Evolutionary conservation across 2,329 filamentous ascomycete species (phyloP).

Genomic region (Colletotrichum caudatum): DNA sequence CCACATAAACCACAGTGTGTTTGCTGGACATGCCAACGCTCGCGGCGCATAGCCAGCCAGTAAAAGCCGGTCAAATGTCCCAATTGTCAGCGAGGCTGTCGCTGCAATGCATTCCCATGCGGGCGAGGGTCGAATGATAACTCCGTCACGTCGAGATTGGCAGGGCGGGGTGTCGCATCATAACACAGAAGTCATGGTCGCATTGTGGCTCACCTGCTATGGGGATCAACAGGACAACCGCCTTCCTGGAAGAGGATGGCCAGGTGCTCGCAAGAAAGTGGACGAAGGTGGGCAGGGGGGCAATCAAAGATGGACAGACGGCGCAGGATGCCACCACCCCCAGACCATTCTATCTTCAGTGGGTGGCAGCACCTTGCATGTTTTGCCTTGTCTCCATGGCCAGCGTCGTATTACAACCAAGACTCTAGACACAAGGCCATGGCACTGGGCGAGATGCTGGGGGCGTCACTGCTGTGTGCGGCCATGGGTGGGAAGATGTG

Average conservation of each 20-base stretch:
- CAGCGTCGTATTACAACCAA: neutral
- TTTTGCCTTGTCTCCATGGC: neutral
- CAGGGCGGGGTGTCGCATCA: constrained; percentile 39
- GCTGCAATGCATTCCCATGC: constrained; percentile 18
- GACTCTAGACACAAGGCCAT: neutral
- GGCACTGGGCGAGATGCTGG: neutral
- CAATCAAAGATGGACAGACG: constrained; percentile 38
- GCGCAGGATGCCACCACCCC: constrained; percentile 24
- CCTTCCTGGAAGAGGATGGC: neutral
- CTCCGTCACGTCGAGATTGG: constrained; percentile 38
- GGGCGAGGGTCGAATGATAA: constrained; percentile 39
- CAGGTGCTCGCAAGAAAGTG: constrained; percentile 20
- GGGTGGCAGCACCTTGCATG: constrained; percentile 8
- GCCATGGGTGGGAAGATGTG: constrained; percentile 3
- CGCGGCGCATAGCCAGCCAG: constrained; percentile 26
- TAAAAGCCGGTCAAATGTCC: constrained; percentile 17
- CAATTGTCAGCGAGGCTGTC: constrained; percentile 15
- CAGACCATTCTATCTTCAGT: constrained; percentile 20
- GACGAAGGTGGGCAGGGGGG: constrained; percentile 28
- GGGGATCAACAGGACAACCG: constrained; percentile 29
- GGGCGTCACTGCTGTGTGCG: neutral
- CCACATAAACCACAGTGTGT: neutral
- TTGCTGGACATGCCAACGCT: neutral
- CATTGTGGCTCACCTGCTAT: constrained; percentile 36
- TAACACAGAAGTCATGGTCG: constrained; percentile 22